Conservation (phyloP, 2,329 filamentous ascomycete species). For the Colletotrichum liaoningense region DNA sequence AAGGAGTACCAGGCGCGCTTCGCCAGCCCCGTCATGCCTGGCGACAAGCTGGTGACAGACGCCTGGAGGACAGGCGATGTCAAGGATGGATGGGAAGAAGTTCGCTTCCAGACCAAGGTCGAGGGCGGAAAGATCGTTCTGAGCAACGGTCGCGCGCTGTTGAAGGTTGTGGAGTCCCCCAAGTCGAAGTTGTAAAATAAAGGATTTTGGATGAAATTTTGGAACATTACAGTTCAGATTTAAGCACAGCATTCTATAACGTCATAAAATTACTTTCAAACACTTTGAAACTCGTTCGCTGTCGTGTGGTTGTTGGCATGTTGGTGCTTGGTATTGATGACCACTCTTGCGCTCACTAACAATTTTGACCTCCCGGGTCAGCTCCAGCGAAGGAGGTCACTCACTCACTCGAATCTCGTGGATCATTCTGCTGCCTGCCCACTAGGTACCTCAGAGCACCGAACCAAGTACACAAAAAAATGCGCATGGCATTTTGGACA, state of each 20-base stretch:
- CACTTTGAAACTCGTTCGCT: background rate
- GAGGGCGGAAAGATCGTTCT: constrained; percentile 86
- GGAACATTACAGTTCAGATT: background rate
- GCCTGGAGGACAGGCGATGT: constrained; percentile 82
- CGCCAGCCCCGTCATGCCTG: constrained; percentile 84
- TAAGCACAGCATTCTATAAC: background rate
- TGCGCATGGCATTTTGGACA: background rate
- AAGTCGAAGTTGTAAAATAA: constrained; percentile 71
- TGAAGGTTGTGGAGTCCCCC: constrained; percentile 69
- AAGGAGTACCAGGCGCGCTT: constrained; percentile 92
- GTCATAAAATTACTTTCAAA: background rate
- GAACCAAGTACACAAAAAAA: background rate
- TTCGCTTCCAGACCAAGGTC: constrained; percentile 83
- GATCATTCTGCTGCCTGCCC: constrained; percentile 1
- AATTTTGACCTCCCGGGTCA: constrained; percentile 20
- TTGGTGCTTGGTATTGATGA: background rate
- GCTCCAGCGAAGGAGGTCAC: background rate
- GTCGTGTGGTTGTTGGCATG: background rate
- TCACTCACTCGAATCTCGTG: background rate
- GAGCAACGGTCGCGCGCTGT: constrained; percentile 85
- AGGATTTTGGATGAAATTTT: background rate
- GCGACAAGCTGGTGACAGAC: constrained; percentile 83
- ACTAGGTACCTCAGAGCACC: background rate
- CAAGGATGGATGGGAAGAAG: constrained; percentile 79
- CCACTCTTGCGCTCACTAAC: constrained; percentile 5